Evolutionary conservation across 495 filamentous ascomycete species (phyloP).

Genomic region (Glutinoglossum americanum): DNA sequence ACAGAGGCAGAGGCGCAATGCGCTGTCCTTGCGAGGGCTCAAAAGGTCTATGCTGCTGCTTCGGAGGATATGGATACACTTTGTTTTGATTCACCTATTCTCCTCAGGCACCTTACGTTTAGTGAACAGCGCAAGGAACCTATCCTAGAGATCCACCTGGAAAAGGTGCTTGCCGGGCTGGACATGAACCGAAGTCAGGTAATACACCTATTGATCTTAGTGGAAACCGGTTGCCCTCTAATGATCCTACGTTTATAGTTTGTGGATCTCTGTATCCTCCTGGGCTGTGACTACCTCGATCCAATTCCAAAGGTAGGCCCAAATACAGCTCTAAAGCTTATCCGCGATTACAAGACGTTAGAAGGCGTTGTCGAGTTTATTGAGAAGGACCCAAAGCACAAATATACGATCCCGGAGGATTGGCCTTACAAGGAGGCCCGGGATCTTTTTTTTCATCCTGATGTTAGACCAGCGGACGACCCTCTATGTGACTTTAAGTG

Average conservation of each 20-base stretch:
- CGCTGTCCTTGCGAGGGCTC: constrained; percentile 69
- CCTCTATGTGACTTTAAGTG: constrained; percentile 91
- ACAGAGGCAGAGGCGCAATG: constrained; percentile 97
- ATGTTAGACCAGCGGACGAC: constrained; percentile 68
- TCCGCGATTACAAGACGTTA: constrained; percentile 69
- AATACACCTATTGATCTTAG: constrained; percentile 1
- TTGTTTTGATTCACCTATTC: constrained; percentile 79
- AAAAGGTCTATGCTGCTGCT: constrained; percentile 90
- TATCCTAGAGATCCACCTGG: constrained; percentile 82
- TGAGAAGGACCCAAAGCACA: constrained; percentile 49
- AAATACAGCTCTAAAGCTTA: constrained; percentile 73
- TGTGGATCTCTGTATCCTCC: constrained; percentile 90
- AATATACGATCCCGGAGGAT: constrained; percentile 67
- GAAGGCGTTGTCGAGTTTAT: constrained; percentile 70
- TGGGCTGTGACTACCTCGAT: constrained; percentile 95
- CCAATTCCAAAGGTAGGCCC: constrained; percentile 88
- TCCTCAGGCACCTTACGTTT: constrained; percentile 85
- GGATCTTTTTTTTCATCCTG: constrained; percentile 71
- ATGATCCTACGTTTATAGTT: constrained; percentile 31
- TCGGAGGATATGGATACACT: constrained; percentile 99
- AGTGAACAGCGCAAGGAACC: constrained; percentile 94
- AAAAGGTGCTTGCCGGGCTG: constrained; percentile 63
- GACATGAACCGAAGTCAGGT: constrained; percentile 72
- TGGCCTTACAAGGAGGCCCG: constrained; percentile 90
- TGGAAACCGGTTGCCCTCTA: not conserved